Percentiles rank a stretch among this genome's conserved stretches.
These are phyloP conservation scores for Fusarium sp. DNA, from an alignment of 2,329 filamentous ascomycete genomes.

Conservation along the genomic window DNA sequence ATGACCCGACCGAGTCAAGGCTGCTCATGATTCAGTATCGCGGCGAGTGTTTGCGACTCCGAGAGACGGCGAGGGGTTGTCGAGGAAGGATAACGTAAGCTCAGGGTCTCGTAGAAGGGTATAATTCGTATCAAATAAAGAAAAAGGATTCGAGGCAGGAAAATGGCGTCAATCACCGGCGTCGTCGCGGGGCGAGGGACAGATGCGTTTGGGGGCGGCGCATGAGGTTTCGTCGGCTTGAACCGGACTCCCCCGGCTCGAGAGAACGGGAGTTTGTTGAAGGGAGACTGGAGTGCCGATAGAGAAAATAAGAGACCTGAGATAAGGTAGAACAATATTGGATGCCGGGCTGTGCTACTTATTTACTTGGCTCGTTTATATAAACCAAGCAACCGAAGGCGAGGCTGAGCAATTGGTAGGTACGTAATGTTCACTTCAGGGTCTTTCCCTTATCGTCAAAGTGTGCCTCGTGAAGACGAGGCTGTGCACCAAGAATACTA, in stretches of 20 bases:
- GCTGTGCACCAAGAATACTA: constrained; percentile 43
- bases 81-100: constrained; percentile 27
- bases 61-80: constrained; percentile 35
- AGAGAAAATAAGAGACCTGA: constrained; percentile 26
- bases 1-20: constrained; percentile 68
- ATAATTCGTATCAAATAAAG: constrained; percentile 7
- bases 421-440: constrained; percentile 37
- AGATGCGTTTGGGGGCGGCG: constrained; percentile 43
- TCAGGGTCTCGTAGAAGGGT: constrained; percentile 8
- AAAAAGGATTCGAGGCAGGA: constrained; percentile 9
- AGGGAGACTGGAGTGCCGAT: constrained; percentile 13
- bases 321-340: constrained; percentile 6
- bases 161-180: constrained; percentile 38
- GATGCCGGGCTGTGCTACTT: constrained; percentile 25
- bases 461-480: constrained; percentile 41
- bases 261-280: constrained; percentile 25
- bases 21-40: constrained; percentile 53
- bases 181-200: constrained; percentile 49
- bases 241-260: constrained; percentile 37
- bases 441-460: constrained; percentile 25
- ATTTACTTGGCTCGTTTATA: constrained; percentile 24
- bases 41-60: constrained; percentile 24
- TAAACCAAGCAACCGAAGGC: constrained; percentile 26
- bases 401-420: constrained; percentile 46
- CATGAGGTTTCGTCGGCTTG: constrained; percentile 45